phyloP scores from a whole-genome alignment of 768 basidiomycete species.

The Coprinellus micaceus region DNA sequence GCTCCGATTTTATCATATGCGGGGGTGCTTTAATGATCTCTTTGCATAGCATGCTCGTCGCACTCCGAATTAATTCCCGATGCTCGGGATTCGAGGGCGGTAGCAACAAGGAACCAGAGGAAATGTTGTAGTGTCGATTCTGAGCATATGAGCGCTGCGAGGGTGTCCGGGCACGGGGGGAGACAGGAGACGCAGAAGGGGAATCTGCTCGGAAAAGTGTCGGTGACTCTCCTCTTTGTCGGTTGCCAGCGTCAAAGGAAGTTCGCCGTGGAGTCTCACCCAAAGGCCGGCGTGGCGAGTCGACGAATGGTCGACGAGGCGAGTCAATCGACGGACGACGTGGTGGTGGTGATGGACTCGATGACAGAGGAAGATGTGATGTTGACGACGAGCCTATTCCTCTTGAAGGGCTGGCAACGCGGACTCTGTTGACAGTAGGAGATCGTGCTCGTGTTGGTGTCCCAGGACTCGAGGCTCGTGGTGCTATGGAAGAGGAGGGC shows the following conservation, averaged over 20 bases:
- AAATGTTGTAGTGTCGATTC: slow-evolving; percentile 55
- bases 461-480: slow-evolving; percentile 13
- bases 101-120: slow-evolving; percentile 49
- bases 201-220: slow-evolving; percentile 21
- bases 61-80: slow-evolving; percentile 64
- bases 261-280: slow-evolving; percentile 29
- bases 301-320: slow-evolving; percentile 10
- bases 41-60: slow-evolving; percentile 60
- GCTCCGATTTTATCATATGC: slow-evolving; percentile 47
- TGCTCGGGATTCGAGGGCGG: slow-evolving; percentile 51
- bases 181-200: slow-evolving; percentile 39
- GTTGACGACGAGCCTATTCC: slow-evolving; percentile 47
- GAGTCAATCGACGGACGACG: slow-evolving; percentile 37
- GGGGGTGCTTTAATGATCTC: slow-evolving; percentile 62
- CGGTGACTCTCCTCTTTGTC: slow-evolving; percentile 28
- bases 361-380: slow-evolving; percentile 46
- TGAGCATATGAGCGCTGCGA: slow-evolving; percentile 48
- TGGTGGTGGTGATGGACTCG: slow-evolving; percentile 28
- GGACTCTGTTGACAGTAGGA: slow-evolving; percentile 32
- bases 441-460: slow-evolving; percentile 36
- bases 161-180: slow-evolving; percentile 43
- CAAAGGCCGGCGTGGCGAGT: slow-evolving; percentile 15
- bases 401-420: slow-evolving; percentile 39
- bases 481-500: slow-evolving; percentile 12
- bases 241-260: slow-evolving; percentile 32